These are phyloP conservation scores for Amborella trichopoda DNA, from an alignment of 164 flowering plant species.

Conservation along the genomic window DNA sequence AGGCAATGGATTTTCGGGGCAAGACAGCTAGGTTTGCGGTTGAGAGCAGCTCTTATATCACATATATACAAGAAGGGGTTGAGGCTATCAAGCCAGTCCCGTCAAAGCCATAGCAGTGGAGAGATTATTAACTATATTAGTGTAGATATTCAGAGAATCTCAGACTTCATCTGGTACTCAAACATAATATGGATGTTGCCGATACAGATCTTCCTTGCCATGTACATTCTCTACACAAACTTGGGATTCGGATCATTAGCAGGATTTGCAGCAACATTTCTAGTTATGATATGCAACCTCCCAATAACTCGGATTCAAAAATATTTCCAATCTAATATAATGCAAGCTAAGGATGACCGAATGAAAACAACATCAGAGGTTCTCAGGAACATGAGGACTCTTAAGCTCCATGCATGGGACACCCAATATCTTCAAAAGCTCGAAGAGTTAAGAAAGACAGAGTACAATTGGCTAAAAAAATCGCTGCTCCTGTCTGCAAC, in stretches of 20 bases:
- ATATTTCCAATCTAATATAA: conserved; percentile 55
- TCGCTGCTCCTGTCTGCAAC: conserved; percentile 41
- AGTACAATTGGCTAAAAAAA: conserved; percentile 67
- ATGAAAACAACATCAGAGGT: conserved; percentile 89
- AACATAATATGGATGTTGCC: conserved; percentile 83
- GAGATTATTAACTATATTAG: conserved; percentile 91
- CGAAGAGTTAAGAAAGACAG: conserved; percentile 43
- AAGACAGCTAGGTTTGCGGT: conserved; percentile 75
- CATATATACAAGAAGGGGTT: conserved; percentile 76
- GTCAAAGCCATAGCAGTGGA: conserved; percentile 76
- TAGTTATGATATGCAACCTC: conserved; percentile 64
- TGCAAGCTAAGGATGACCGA: conserved; percentile 72
- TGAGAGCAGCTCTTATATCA: conserved; percentile 69
- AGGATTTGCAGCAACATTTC: conserved; percentile 54
- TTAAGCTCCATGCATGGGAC: conserved; percentile 97
- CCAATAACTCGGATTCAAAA: conserved; percentile 70
- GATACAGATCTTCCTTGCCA: conserved; percentile 72
- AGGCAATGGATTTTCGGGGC: conserved; percentile 98
- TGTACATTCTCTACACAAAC: conserved; percentile 42
- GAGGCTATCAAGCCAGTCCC: conserved; percentile 56
- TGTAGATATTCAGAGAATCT: conserved; percentile 79
- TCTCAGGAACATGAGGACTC: conserved; percentile 67
- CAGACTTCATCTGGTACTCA: conserved; percentile 74
- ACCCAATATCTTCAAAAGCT: conserved; percentile 49
- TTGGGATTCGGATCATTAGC: conserved; percentile 62